Base-by-base conservation (phyloP, 352 stramenopile species). In the Pythium aquatile region DNA sequence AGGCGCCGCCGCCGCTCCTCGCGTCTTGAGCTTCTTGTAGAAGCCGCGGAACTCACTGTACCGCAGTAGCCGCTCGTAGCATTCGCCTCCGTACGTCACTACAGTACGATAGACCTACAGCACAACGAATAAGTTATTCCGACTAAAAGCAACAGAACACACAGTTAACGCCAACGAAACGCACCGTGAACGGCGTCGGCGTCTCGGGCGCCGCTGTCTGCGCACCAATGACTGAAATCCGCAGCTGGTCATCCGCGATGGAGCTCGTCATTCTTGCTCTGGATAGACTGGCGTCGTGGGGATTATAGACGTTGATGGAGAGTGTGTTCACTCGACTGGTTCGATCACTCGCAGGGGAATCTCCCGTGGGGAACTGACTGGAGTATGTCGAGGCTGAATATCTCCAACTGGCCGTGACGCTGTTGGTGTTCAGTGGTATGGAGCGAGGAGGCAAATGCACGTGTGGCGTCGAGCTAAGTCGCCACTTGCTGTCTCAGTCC, bases 21-120 rank as follows among this genome's bases (percentile, higher is more conserved):
- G 68, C 51, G 89, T 9, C 39, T 81, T 79, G 40, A 93, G 49
- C 28, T 66, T 63, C 32, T 72, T 75, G 49, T 74, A 65, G 61
- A 93, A 91, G 37, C 37, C 53, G 32, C 51, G 42, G 49, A 93
- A 91, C n/a, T 88, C 66, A 13, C 85, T 71, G 63, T 76, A 93
- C 40, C 85, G 85, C 48, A 93, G 66, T 24, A 91, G 63, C 1
- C 85, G 82, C 58, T 93, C 77, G 62, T 81, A 90, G 72, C 78
- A 89, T 47, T 86, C 53, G 7, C 83, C 81, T 35, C 71, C 63
- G 35, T 79, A 89, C 68, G 83, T 91, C 40, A 87, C 76, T 7
- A 78, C 79, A 46, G 85, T 91, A 52, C 81, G 81, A 63, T 91
- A 93, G 14, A 90, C 73, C 77, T 83, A 55, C 26, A 54, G 3